Evolutionary conservation across 805 yeast genomes (phyloP).

Genomic region (Starmerella etchellsii): DNA sequence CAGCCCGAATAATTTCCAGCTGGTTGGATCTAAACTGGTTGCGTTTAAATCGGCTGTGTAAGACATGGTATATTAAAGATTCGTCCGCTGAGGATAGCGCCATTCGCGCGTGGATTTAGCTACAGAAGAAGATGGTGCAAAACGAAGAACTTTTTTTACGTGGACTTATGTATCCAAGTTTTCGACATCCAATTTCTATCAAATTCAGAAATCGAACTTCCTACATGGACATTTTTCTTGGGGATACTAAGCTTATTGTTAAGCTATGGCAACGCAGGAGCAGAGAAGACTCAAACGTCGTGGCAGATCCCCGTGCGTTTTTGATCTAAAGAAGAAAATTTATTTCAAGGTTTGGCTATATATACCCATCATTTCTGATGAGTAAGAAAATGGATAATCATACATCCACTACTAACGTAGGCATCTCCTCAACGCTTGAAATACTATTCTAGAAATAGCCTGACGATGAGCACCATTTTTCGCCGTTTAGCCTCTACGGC

Average conservation of each 20-base stretch:
- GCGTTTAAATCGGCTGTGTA: slow-evolving; percentile 11
- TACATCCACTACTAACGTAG: too few species aligned
- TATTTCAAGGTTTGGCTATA: neutral
- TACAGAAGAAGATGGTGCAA: neutral
- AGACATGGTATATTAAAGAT: neutral
- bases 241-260: slow-evolving; percentile 20
- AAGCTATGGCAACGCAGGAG: slow-evolving; percentile 29
- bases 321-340: slow-evolving; percentile 25
- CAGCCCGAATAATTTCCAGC: slow-evolving; percentile 19
- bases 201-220: slow-evolving; percentile 27
- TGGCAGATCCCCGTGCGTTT: slow-evolving; percentile 29
- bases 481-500: slow-evolving; percentile 10
- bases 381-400: too few species aligned
- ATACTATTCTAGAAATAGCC: too few species aligned
- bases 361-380: neutral
- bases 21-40: slow-evolving; percentile 21
- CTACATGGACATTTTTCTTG: slow-evolving; percentile 28
- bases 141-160: neutral
- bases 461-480: slow-evolving; percentile 4
- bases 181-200: slow-evolving; percentile 24
- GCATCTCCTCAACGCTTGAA: too few species aligned
- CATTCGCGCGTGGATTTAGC: neutral
- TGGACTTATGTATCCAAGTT: slow-evolving; percentile 23
- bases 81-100: neutral
- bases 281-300: slow-evolving; percentile 25